Evolutionary conservation across 345 rosid genomes (phyloP).

Genomic region (Gossypium stocksii): DNA sequence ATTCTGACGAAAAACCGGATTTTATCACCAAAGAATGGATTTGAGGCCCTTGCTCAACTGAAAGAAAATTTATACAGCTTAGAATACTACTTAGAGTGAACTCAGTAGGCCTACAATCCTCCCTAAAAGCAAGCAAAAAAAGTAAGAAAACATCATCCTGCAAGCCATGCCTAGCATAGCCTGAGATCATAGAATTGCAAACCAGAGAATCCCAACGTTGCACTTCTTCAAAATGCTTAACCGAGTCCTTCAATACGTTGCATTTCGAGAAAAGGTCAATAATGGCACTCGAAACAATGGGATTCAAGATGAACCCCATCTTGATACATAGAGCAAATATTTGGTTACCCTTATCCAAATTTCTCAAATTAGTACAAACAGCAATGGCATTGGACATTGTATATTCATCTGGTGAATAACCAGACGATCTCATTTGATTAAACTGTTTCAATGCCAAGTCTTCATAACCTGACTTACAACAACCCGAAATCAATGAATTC

Average conservation of each 20-base stretch:
- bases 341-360: conserved; percentile 67
- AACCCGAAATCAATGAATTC: conserved; percentile 60
- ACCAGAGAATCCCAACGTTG: conserved; percentile 46
- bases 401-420: conserved; percentile 47
- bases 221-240: conserved; percentile 46
- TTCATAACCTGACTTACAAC: conserved; percentile 38
- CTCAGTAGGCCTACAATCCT: conserved; percentile 45
- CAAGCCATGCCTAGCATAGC: conserved; percentile 52
- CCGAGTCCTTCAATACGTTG: conserved; percentile 69
- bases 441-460: conserved; percentile 47
- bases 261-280: conserved; percentile 79
- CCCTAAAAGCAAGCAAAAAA: conserved; percentile 37
- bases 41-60: conserved; percentile 49
- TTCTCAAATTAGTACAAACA: conserved; percentile 43
- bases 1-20: conserved; percentile 48
- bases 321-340: conserved; percentile 52
- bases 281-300: conserved; percentile 61
- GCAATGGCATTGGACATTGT: conserved; percentile 42
- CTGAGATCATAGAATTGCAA: conserved; percentile 57
- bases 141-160: conserved; percentile 41
- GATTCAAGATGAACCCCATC: conserved; percentile 59
- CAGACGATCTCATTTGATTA: conserved; percentile 39
- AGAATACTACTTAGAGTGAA: conserved; percentile 56
- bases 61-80: conserved; percentile 37
- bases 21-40: conserved; percentile 61